Evolutionary conservation across 2,329 filamentous ascomycete species (phyloP).

Genomic region (Colletotrichum navitas): DNA sequence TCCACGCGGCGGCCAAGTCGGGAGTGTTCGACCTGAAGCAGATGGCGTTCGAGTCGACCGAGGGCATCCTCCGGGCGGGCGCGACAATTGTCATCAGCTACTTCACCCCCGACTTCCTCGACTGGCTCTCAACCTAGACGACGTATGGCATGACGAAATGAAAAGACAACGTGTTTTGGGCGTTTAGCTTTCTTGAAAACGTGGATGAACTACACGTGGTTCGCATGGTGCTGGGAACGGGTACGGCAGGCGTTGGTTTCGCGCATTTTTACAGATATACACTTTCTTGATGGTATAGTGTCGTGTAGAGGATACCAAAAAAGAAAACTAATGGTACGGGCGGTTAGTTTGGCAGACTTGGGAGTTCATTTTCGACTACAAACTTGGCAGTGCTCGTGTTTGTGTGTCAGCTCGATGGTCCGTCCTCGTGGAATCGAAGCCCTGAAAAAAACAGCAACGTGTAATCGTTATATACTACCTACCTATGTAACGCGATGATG

Average conservation of each 20-base stretch:
- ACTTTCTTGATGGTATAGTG: conserved; percentile 19
- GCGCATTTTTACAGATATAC: conserved; percentile 6
- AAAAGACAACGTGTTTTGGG: conserved; percentile 34
- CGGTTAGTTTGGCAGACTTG: conserved; percentile 19
- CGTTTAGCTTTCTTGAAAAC: conserved; percentile 20
- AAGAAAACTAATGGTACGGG: conserved; percentile 21
- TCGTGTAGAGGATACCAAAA: conserved; percentile 34
- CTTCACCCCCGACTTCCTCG: conserved; percentile 85
- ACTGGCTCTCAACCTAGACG: conserved; percentile 69
- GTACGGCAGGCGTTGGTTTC: conserved; percentile 26
- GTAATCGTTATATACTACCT: too few relatives aligned
- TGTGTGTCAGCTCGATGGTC: conserved; percentile 20
- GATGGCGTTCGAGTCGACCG: conserved; percentile 95
- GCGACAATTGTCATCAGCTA: conserved; percentile 95
- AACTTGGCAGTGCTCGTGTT: conserved; percentile 13
- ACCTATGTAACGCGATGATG: conserved; percentile 5
- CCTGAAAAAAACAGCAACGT: not conserved
- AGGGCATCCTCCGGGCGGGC: conserved; percentile 92
- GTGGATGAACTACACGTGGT: not conserved
- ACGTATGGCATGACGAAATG: conserved; percentile 10
- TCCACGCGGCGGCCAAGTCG: conserved; percentile 93
- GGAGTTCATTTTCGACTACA: conserved; percentile 14
- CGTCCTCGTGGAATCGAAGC: conserved; percentile 4
- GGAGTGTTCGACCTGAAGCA: conserved; percentile 95
- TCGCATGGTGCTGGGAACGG: conserved; percentile 8